Evolutionary conservation across 2,329 filamentous ascomycete genomes (phyloP), one percentile per base, ranked within the genome.

Genomic region (Fusarium burgessii): DNA sequence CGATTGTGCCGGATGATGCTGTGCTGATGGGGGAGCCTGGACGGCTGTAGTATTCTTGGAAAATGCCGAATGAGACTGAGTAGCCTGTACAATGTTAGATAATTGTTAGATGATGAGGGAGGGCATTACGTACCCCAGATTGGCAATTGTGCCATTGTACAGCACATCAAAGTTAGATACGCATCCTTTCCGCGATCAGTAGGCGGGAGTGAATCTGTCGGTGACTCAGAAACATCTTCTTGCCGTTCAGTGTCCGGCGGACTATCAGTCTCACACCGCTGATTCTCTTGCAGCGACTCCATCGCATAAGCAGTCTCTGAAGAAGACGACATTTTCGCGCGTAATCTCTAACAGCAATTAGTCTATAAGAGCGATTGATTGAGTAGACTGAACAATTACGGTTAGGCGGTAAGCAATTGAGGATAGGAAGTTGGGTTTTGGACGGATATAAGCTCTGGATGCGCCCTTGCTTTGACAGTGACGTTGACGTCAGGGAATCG

Each of bases 21-120:
- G 84, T 66, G 14, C 35, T 61, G 15, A 66, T 9, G 84, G 84
- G 66, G 82, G 85, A 20, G 85, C 90, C 6, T 85, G 89, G 82
- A 1, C 82, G 84, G 20, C 82, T 85, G 78, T 93, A 93, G 78
- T 91, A 90, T 57, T 89, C 85, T 75, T 92, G 90, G 73, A 93
- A 92, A 47, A 93, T 86, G 49, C 91, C 91, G 73, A 89, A 93
- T 0, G 89, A 74, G 5, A 79, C 77, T 0, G 77, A 78, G 25
- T 77, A 79, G 25, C 77, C 77, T 78, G 18, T 8, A 10, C 4
- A 40, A 10, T 15, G 18, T 15, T 6, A 52, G 33, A 10, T n/a
- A 8, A n/a, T 9, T 9, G 5, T 14, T 6, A 12, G 14, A 18
- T 4, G 1, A 2, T 20, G 5, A n/a, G 14, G n/a, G 32, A n/a